Percentiles rank a stretch among this genome's conserved stretches.
Evolutionary conservation across 1,139 yeast genomes (phyloP).

Genomic region (Ogataea hybrid): DNA sequence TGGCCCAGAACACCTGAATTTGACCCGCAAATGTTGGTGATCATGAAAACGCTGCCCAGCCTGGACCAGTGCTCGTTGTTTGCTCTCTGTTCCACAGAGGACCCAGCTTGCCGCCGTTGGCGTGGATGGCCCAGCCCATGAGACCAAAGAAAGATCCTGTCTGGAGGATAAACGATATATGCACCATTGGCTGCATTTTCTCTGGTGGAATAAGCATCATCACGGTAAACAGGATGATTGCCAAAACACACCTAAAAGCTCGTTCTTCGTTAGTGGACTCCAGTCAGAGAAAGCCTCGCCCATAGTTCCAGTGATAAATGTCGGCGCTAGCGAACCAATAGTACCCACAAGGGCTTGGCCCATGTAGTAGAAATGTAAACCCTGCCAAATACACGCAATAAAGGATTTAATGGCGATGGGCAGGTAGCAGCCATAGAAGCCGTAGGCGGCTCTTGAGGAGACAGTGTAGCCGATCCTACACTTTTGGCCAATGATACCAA

Average conservation of each 20-base stretch:
- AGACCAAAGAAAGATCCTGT: conserved; percentile 28
- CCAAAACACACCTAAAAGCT: conserved; percentile 14
- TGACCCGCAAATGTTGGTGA: conserved; percentile 46
- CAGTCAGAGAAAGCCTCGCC: conserved; percentile 16
- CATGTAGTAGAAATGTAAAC: conserved; percentile 15
- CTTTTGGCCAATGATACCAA: conserved; percentile 25
- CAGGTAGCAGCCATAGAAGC: conserved; percentile 38
- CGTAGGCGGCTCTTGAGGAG: conserved; percentile 22
- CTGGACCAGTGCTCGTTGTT: conserved; percentile 41
- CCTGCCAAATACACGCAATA: conserved; percentile 43
- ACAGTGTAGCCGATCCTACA: conserved; percentile 27
- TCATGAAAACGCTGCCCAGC: conserved; percentile 48
- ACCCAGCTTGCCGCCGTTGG: conserved; percentile 28
- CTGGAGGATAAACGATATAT: conserved; percentile 25
- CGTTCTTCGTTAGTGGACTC: conserved; percentile 12
- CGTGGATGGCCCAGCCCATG: conserved; percentile 23
- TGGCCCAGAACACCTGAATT: conserved; percentile 48
- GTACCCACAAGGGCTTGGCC: conserved; percentile 18
- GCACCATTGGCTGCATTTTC: conserved; percentile 38
- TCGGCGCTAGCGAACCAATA: conserved; percentile 13
- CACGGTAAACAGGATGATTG: conserved; percentile 11
- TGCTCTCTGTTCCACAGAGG: conserved; percentile 10
- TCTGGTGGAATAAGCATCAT: conserved; percentile 30
- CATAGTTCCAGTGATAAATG: conserved; percentile 12
- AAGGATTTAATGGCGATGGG: conserved; percentile 43